A percentile compares a stretch with the other conserved stretches of the same genome.
phyloP scores from a whole-genome alignment of 306 rosid genomes.

The Trichosanthes truncata region DNA sequence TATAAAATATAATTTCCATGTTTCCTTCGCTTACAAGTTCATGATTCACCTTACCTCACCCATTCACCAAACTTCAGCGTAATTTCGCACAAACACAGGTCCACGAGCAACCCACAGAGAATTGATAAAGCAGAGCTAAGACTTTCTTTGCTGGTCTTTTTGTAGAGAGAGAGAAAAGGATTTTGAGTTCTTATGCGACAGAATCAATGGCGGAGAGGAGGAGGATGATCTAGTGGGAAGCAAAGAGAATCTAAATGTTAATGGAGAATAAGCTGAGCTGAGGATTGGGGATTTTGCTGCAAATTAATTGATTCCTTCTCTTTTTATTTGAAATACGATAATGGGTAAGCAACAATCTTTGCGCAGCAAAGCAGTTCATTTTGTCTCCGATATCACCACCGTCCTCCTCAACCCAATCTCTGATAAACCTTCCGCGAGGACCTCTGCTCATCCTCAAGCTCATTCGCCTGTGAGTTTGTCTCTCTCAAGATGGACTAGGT shows the following conservation, averaged over 20 bases:
- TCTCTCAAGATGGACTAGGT: neutral
- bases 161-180: neutral
- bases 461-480: slow-evolving; percentile 35
- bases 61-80: neutral
- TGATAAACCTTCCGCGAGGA: slow-evolving; percentile 47
- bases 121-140: neutral
- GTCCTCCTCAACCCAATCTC: slow-evolving; percentile 81
- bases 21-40: neutral
- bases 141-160: neutral
- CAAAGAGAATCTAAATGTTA: neutral
- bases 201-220: neutral
- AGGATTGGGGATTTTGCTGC: neutral
- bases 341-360: slow-evolving; percentile 76
- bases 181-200: neutral
- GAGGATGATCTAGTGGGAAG: neutral
- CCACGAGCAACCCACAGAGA: neutral
- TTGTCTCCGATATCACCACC: slow-evolving; percentile 82
- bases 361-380: slow-evolving; percentile 62
- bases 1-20: no score
- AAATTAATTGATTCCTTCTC: slow-evolving; percentile 2
- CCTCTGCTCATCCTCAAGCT: slow-evolving; percentile 22
- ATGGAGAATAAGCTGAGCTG: slow-evolving; percentile 3
- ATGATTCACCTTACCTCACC: neutral
- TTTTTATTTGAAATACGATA: neutral
- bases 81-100: neutral